Evolutionary conservation across 257 asterid genomes (phyloP), one percentile per base, ranked within the genome.

Genomic region (Gynochthodes officinalis): DNA sequence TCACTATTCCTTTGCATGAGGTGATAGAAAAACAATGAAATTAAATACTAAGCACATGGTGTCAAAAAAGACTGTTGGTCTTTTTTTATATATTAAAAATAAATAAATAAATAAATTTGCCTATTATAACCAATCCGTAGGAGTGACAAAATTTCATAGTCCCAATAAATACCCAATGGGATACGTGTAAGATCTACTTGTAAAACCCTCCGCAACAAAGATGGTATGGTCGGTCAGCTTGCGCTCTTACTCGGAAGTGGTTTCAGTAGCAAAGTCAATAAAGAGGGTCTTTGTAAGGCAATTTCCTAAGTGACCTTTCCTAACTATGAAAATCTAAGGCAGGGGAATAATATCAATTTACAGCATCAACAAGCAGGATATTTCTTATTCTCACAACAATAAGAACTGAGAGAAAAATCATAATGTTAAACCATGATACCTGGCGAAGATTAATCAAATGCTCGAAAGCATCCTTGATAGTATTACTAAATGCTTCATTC

Each of bases 391-490:
- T 33, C 69, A 67, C 48, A 46, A 60, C 13, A 12, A 33, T 13
- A 7, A 53, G 23, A 39, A 58, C 49, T 54, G 12, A 68, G n/a
- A 30, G 14, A 48, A 76, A 33, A 48, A 40, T 48, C 52, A 80
- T 44, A 49, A 50, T 13, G 30, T 53, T 6, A 15, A 35, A 53
- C 7, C 30, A 65, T 32, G 61, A 69, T 85, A 94, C 99, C 99
- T 95, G 98, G 68, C 98, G 96, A 49, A 90, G 87, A 82, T 95
- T 95, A 69, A 95, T 92, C 78, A 95, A 91, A 84, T 92, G 89
- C 90, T 92, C 99, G 79, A 90, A 95, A 28, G 97, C 89, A 80
- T 95, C 99, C 85, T 95, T 95, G 80, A 95, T 86, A 64, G 97
- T 89, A 82, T 89, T 95, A 81, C 97, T 84, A 82, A 95, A 95